phyloP scores from a whole-genome alignment of 371 early-diverging fungal species.

The Mucor piriformis region DNA sequence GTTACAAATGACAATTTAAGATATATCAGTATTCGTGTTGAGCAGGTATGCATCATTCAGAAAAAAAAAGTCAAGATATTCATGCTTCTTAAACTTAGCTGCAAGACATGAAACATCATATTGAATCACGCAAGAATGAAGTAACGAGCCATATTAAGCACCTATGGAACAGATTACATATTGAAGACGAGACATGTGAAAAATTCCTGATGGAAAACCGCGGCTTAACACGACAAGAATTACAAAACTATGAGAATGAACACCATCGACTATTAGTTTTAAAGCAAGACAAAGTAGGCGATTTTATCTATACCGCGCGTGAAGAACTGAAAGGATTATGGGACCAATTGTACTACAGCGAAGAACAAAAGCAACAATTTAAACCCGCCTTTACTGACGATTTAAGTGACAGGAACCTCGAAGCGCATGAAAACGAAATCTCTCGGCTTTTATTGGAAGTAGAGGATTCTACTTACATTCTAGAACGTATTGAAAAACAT shows the following conservation, averaged over 20 bases:
- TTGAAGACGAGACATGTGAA: slow-evolving; percentile 28
- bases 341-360: slow-evolving; percentile 46
- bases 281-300: slow-evolving; percentile 44
- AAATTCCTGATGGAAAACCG: slow-evolving; percentile 27
- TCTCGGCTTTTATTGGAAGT: slow-evolving; percentile 31
- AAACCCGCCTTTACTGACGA: slow-evolving; percentile 31
- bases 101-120: slow-evolving; percentile 31
- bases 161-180: slow-evolving; percentile 42
- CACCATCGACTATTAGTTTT: slow-evolving; percentile 24
- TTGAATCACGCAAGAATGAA: slow-evolving; percentile 43
- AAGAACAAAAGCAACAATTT: slow-evolving; percentile 34
- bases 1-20: slow-evolving; percentile 21
- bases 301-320: slow-evolving; percentile 40
- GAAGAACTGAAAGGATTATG: slow-evolving; percentile 39
- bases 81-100: slow-evolving; percentile 14
- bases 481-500: slow-evolving; percentile 44
- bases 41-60: no score
- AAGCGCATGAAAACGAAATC: slow-evolving; percentile 43
- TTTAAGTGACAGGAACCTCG: slow-evolving; percentile 24
- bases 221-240: slow-evolving; percentile 30
- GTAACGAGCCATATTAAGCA: slow-evolving; percentile 34
- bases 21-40: slow-evolving; percentile 13
- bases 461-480: slow-evolving; percentile 45
- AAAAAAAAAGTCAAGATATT: background rate
- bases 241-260: slow-evolving; percentile 45